A percentile compares a stretch with the other conserved stretches of the same genome.
phyloP scores from a whole-genome alignment of 768 basidiomycete species.

The Hygrocybe punicea region DNA sequence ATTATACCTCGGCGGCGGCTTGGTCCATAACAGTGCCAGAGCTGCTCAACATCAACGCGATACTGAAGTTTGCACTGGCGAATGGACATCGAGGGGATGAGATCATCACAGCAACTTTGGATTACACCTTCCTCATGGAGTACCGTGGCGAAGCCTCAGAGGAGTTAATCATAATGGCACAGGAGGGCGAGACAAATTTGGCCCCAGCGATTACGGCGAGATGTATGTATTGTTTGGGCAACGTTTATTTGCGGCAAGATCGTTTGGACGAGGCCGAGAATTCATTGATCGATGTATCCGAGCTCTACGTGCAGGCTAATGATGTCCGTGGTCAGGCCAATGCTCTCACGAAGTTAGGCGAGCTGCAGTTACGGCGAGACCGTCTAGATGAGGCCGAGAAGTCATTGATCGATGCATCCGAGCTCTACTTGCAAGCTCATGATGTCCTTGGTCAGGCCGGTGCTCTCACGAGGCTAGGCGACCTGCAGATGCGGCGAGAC shows the following conservation, averaged over 20 bases:
- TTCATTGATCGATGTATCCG: not conserved
- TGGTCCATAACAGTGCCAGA: not conserved
- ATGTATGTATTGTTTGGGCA: not conserved
- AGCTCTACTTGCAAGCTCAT: not conserved
- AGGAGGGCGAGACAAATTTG: not conserved
- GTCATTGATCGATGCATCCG: not conserved
- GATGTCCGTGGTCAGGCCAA: not conserved
- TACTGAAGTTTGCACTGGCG: not conserved
- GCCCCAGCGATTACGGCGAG: not conserved
- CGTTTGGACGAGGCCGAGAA: not conserved
- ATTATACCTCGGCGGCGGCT: not conserved
- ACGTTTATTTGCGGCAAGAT: not conserved
- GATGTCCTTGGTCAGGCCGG: not conserved
- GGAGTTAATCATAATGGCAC: not conserved
- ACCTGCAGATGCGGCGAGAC: not conserved
- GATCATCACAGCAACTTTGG: not conserved
- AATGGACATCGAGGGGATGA: not conserved
- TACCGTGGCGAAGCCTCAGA: not conserved
- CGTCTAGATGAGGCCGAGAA: not conserved
- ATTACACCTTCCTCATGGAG: not conserved
- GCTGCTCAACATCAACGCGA: not conserved
- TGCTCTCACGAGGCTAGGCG: not conserved
- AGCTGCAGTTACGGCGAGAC: not conserved
- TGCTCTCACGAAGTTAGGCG: not conserved
- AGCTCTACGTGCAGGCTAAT: not conserved